Evolutionary conservation across 495 filamentous ascomycete species (phyloP), one percentile per base, ranked within the genome.

Genomic region (Trichoderma gamsii): DNA sequence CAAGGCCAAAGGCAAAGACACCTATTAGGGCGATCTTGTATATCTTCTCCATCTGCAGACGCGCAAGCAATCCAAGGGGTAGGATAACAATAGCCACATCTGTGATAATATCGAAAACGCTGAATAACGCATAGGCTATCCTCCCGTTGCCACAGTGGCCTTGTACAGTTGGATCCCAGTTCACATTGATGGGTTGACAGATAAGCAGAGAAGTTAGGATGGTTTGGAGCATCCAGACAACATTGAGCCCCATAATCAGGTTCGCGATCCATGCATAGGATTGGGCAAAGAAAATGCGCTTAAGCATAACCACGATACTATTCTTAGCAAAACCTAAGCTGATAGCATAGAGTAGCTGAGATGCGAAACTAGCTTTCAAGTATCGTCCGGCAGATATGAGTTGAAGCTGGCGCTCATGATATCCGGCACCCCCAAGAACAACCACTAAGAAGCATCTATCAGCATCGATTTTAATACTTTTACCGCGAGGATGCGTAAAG

Each of bases 241-340:
- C 23, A 6, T 43, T 21, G 15, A 69, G 27, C 4, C n/a, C 44
- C 12, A 69, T 59, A 16, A 9, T 38, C 3, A 27, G 18, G 23
- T 66, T 66, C 5, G 44, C 61, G 18, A 64, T 49, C 16, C 49
- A 46, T 6, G 4, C 16, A 46, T 65, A 66, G 4, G 11, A 15
- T 13, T 35, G 68, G n/a, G 68, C 66, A 41, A 69, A 59, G 43
- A 66, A 69, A 12, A 69, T 66, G 27, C 68, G 68, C 41, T 66
- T 25, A 18, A 69, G 43, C 18, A 35, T 69, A 16, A 4, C 25
- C 27, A 29, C 41, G 41, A 69, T 64, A 13, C 68, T 69, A 29
- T 52, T 21, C 35, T 69, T 69, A 44, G 65, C 43, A 21, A 69
- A 66, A 0, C 68, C 68, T 7, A 69, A n/a, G 11, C 21, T 43